These are phyloP conservation scores for Boletus bicolor DNA, from an alignment of 768 basidiomycete species.

Conservation along the genomic window DNA sequence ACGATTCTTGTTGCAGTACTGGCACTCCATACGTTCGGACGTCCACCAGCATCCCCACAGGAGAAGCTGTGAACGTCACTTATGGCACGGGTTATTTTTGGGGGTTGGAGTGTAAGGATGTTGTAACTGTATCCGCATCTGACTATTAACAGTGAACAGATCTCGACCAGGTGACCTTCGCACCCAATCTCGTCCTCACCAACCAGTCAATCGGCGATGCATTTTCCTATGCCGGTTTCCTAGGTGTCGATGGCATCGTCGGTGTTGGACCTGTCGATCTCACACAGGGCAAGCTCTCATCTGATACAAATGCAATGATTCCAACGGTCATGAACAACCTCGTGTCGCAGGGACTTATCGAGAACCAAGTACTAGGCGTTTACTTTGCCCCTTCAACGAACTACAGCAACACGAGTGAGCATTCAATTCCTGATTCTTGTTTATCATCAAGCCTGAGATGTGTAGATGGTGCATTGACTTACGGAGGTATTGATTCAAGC, in stretches of 20 bases:
- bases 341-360: constrained; percentile 16
- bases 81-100: constrained; percentile 14
- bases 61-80: constrained; percentile 8
- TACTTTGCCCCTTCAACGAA: constrained; percentile 23
- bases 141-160: constrained; percentile 6
- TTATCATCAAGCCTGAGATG: background rate
- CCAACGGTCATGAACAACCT: constrained; percentile 30
- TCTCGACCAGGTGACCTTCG: constrained; percentile 26
- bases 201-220: constrained; percentile 32
- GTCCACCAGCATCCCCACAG: constrained; percentile 25
- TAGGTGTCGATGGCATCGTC: constrained; percentile 26
- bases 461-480: constrained; percentile 27
- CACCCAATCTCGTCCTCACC: constrained; percentile 21
- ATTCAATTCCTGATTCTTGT: no score
- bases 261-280: constrained; percentile 26
- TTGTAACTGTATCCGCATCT: background rate
- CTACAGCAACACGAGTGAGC: constrained; percentile 16
- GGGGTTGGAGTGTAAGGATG: constrained; percentile 35
- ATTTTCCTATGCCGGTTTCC: constrained; percentile 9
- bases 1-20: constrained; percentile 12
- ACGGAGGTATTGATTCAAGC: constrained; percentile 21
- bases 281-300: constrained; percentile 7
- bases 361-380: constrained; percentile 17
- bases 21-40: constrained; percentile 20
- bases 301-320: constrained; percentile 3